These are phyloP conservation scores for Linanthus parryae DNA, from an alignment of 148 eudicot species.

Conservation along the genomic window DNA sequence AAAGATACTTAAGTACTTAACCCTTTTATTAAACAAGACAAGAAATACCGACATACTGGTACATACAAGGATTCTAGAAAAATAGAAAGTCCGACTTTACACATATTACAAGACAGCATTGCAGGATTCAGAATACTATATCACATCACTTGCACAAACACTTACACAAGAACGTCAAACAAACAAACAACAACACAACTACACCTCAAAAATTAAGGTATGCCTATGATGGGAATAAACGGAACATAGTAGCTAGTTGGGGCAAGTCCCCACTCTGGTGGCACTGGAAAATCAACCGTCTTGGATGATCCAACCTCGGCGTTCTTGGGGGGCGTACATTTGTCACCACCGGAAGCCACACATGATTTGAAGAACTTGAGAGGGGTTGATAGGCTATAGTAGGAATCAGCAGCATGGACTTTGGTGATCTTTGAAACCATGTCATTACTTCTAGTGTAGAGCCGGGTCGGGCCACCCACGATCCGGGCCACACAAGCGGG, in stretches of 20 bases:
- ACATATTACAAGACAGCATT: no score
- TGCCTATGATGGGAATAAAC: constrained; percentile 69
- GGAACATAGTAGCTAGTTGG: constrained; percentile 63
- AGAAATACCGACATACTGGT: no score
- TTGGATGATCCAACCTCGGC: constrained; percentile 41
- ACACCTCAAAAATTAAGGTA: constrained; percentile 52
- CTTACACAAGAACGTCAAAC: no score
- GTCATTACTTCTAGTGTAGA: constrained; percentile 30
- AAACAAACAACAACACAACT: no score
- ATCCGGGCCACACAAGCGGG: constrained; percentile 50
- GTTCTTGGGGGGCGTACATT: constrained; percentile 15
- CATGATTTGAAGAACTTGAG: constrained; percentile 54
- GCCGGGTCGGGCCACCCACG: constrained; percentile 54
- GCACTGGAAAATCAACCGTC: constrained; percentile 59
- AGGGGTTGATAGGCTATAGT: constrained; percentile 31
- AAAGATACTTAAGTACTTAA: no score
- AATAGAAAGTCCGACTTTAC: no score
- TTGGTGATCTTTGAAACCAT: constrained; percentile 21
- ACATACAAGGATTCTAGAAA: no score
- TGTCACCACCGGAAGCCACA: background rate
- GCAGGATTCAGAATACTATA: no score
- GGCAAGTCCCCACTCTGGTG: constrained; percentile 72
- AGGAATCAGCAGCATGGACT: constrained; percentile 19
- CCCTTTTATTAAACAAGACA: no score
- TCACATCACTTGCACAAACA: no score